A percentile compares a stretch with the other conserved stretches of the same genome.
Evolutionary conservation across 768 basidiomycete species (phyloP).

Genomic region (Leccinum longicurvipes): DNA sequence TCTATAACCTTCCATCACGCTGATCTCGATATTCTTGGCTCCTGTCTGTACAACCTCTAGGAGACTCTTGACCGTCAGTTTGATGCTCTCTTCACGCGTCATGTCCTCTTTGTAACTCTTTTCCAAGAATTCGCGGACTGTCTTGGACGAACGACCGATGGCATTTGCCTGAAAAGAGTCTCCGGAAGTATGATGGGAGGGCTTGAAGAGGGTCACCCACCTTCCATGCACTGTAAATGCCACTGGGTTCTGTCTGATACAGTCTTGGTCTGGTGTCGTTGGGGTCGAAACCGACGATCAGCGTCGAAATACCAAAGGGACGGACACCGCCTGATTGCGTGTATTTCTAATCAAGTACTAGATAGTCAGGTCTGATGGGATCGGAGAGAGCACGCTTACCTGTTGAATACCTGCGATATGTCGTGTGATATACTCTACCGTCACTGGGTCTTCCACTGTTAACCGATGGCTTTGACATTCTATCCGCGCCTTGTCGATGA

Average conservation of each 20-base stretch:
- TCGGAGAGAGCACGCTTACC: conserved; percentile 41
- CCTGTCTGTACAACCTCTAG: conserved; percentile 99
- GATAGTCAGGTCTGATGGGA: background rate
- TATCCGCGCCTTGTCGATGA: conserved; percentile 96
- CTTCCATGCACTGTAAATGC: conserved; percentile 99
- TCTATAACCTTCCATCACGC: conserved; percentile 94
- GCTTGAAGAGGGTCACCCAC: conserved; percentile 35
- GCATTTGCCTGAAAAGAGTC: conserved; percentile 76
- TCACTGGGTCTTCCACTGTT: conserved; percentile 97
- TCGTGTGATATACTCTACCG: conserved; percentile 96
- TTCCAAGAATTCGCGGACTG: conserved; percentile 96
- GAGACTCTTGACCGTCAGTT: conserved; percentile 91
- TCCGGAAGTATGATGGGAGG: background rate
- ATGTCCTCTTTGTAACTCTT: conserved; percentile 96
- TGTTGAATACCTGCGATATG: conserved; percentile 99
- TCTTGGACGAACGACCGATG: conserved; percentile 96
- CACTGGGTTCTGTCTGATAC: conserved; percentile 97
- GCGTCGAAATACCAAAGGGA: conserved; percentile 96
- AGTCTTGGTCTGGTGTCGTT: conserved; percentile 82
- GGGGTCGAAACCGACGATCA: conserved; percentile 97
- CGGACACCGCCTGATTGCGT: conserved; percentile 99
- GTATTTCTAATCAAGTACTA: conserved; percentile 59
- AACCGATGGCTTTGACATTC: conserved; percentile 97
- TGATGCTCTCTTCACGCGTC: conserved; percentile 85
- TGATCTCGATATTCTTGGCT: conserved; percentile 99